Conservation (phyloP, 768 basidiomycete species). For the Lyophyllum decastes region DNA sequence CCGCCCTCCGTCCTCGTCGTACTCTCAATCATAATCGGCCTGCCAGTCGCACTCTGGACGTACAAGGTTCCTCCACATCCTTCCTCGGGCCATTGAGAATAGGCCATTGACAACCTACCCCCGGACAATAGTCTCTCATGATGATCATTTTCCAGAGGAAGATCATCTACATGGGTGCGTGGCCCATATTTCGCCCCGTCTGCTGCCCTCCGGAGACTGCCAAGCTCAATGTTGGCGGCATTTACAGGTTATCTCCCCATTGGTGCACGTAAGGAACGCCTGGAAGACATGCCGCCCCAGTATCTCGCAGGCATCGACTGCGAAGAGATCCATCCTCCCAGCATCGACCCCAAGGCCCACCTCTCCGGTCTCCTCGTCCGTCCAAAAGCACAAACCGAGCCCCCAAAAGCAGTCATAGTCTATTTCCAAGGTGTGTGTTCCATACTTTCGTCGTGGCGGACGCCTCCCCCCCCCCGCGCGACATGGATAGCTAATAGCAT, state of each 20-base stretch:
- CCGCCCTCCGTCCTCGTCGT: neutral
- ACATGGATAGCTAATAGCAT: no score
- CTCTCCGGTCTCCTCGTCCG: conserved; percentile 20
- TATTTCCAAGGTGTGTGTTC: conserved; percentile 26
- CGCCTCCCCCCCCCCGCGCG: no score
- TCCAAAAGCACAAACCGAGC: neutral
- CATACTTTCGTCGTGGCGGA: no score
- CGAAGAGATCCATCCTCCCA: conserved; percentile 16
- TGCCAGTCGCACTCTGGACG: neutral
- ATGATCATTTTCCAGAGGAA: conserved; percentile 47
- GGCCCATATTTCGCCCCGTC: neutral
- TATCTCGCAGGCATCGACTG: conserved; percentile 12
- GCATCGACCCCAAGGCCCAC: neutral
- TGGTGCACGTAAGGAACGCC: conserved; percentile 34
- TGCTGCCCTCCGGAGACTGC: neutral
- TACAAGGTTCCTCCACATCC: neutral
- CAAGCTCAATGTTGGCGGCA: neutral
- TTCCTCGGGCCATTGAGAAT: no score
- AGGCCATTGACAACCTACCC: no score
- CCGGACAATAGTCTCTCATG: conserved; percentile 25
- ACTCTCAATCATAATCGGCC: neutral
- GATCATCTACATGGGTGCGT: conserved; percentile 48
- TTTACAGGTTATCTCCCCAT: conserved; percentile 35
- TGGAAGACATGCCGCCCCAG: conserved; percentile 18
- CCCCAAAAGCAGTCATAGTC: conserved; percentile 13